These are phyloP conservation scores for Boletus reticuloceps DNA, from an alignment of 768 basidiomycete species.

Conservation along the genomic window DNA sequence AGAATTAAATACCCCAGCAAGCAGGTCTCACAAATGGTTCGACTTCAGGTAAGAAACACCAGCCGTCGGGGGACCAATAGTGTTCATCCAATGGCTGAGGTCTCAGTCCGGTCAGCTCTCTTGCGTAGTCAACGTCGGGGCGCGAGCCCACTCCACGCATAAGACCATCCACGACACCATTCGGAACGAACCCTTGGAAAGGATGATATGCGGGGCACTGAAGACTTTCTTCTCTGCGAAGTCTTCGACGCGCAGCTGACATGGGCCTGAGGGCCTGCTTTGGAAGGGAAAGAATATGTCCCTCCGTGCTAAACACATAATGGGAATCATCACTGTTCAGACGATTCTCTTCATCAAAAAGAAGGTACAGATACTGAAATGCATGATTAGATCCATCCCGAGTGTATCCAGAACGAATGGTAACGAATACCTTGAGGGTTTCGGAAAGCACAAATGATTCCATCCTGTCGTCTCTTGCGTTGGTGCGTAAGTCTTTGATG, in stretches of 20 bases:
- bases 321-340: slow-evolving; percentile 77
- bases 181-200: slow-evolving; percentile 31
- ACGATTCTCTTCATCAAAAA: slow-evolving; percentile 85
- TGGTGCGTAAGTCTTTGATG: slow-evolving; percentile 74
- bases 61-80: slow-evolving; percentile 67
- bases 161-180: slow-evolving; percentile 44
- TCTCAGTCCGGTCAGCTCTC: slow-evolving; percentile 58
- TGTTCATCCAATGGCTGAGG: slow-evolving; percentile 49
- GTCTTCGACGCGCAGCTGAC: slow-evolving; percentile 55
- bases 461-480: slow-evolving; percentile 89
- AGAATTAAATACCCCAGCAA: background rate
- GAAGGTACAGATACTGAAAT: slow-evolving; percentile 81
- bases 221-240: slow-evolving; percentile 61
- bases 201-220: slow-evolving; percentile 74
- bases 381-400: background rate
- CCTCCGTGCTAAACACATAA: slow-evolving; percentile 94
- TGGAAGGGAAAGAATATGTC: slow-evolving; percentile 78
- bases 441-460: slow-evolving; percentile 95
- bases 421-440: slow-evolving; percentile 71
- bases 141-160: slow-evolving; percentile 68
- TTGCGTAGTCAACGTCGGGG: slow-evolving; percentile 77
- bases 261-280: slow-evolving; percentile 50
- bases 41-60: slow-evolving; percentile 69
- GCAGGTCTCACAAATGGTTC: slow-evolving; percentile 60
- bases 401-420: background rate